Evolutionary conservation across 441 rosid species (phyloP).

Genomic region (Adansonia gregorii): DNA sequence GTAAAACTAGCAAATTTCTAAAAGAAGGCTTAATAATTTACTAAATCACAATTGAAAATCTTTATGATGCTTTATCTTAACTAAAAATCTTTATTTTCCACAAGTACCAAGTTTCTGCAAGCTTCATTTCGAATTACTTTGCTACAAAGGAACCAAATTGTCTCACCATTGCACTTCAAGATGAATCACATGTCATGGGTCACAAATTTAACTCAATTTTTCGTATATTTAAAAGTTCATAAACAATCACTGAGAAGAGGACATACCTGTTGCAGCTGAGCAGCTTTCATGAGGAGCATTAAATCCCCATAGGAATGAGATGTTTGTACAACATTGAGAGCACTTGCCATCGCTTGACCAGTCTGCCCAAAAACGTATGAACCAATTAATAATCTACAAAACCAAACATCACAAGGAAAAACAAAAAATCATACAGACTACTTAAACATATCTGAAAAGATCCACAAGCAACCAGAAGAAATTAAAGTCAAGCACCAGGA

Average conservation of each 20-base stretch:
- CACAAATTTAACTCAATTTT: neutral
- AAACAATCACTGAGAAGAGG: conserved; percentile 20
- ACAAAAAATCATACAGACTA: neutral
- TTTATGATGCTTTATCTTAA: neutral
- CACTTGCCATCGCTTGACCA: conserved; percentile 66
- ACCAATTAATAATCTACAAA: conserved; percentile 12
- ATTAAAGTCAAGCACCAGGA: conserved; percentile 4
- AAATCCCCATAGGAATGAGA: conserved; percentile 88
- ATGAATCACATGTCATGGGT: neutral
- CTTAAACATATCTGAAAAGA: neutral
- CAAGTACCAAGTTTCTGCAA: neutral
- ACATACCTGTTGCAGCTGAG: conserved; percentile 63
- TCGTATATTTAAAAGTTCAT: neutral
- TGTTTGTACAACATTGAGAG: conserved; percentile 84
- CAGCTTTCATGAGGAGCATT: conserved; percentile 76
- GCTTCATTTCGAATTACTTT: neutral
- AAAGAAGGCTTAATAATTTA: neutral
- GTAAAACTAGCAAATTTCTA: neutral
- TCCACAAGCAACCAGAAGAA: neutral
- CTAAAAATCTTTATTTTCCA: neutral
- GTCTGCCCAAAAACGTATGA: conserved; percentile 55
- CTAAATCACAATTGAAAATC: neutral
- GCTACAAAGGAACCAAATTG: neutral
- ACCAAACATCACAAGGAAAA: conserved; percentile 9
- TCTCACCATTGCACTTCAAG: neutral